A percentile compares a stretch with the other conserved stretches of the same genome.
Evolutionary conservation across 2,329 filamentous ascomycete species (phyloP).

Genomic region (Penicillium sp.): DNA sequence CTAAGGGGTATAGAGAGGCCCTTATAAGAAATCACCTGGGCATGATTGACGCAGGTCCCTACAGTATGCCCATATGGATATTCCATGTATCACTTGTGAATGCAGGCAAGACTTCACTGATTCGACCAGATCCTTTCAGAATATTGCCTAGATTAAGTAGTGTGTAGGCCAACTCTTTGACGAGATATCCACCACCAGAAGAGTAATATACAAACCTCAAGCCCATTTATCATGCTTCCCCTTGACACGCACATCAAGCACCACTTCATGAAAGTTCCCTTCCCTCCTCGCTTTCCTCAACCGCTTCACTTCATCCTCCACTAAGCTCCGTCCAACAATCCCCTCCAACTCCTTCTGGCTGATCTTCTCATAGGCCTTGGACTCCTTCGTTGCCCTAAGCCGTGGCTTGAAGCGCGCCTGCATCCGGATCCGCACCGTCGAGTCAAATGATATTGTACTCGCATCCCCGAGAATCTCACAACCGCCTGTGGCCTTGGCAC

Average conservation of each 20-base stretch:
- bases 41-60: too few relatives aligned
- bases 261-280: conserved; percentile 80
- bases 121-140: too few relatives aligned
- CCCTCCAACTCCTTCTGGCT: conserved; percentile 78
- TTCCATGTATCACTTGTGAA: too few relatives aligned
- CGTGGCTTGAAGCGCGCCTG: conserved; percentile 89
- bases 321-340: conserved; percentile 65
- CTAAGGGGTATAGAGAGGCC: too few relatives aligned
- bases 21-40: too few relatives aligned
- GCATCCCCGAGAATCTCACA: conserved; percentile 73
- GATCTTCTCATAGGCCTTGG: conserved; percentile 78
- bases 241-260: conserved; percentile 84
- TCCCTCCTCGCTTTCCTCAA: conserved; percentile 78
- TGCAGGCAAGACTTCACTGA: too few relatives aligned
- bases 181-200: too few relatives aligned
- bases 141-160: too few relatives aligned
- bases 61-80: too few relatives aligned
- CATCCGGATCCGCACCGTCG: conserved; percentile 78
- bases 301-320: conserved; percentile 78
- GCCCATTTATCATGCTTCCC: conserved; percentile 83
- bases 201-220: conserved; percentile 24
- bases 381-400: conserved; percentile 71
- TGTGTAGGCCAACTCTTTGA: too few relatives aligned
- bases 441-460: conserved; percentile 59
- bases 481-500: conserved; percentile 42